Base-by-base conservation (phyloP, 768 basidiomycete species). In the Cyathus striatus region DNA sequence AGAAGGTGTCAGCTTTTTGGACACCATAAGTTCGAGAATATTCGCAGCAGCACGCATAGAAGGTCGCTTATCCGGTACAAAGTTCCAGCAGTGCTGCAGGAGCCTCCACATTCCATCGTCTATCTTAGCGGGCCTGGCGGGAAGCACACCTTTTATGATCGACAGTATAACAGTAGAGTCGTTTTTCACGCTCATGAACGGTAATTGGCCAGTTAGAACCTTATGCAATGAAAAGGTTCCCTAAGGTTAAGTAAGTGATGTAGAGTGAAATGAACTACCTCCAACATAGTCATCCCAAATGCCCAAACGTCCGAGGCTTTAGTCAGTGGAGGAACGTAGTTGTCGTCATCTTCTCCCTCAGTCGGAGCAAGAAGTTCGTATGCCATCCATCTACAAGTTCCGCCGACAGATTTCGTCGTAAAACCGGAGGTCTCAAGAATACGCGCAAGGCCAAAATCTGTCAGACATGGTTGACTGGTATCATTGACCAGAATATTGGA, bases 331-430 rank as follows among this genome's bases (percentile, higher is more conserved):
- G 51, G 44, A 1, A 38, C 37, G 23, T 42, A 18, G 9, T 51
- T 44, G 17, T 49, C 23, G 17, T 46, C 40, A 17, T 48, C 45
- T 20, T 40, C 41, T 38, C 25, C 23, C 20, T 36, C 35, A 20
- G 13, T 14, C 20, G 35, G 45, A 23, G 25, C 46, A 41, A 49
- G 40, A 34, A 71, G 52, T 41, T 70, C 69, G 3, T 53, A 52
- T 5, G 67, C 64, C 63, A 70, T 70, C 52, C 69, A 72, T 23
- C 67, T 56, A 26, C 58, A 54, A 5, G 68, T 69, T n/a, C 62
- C 63, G 5, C 51, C 49, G 3, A 58, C 46, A 16, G 54, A 48
- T 14, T 55, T 60, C 1, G 68, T 64, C 7, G 67, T 67, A 38
- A 63, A 68, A 4, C 68, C 63, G 18, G 57, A 52, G 32, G 49